Percentiles rank a stretch among this genome's conserved stretches.
Evolutionary conservation across 805 yeast genomes (phyloP).

Genomic region (Metschnikowia corniflorae): DNA sequence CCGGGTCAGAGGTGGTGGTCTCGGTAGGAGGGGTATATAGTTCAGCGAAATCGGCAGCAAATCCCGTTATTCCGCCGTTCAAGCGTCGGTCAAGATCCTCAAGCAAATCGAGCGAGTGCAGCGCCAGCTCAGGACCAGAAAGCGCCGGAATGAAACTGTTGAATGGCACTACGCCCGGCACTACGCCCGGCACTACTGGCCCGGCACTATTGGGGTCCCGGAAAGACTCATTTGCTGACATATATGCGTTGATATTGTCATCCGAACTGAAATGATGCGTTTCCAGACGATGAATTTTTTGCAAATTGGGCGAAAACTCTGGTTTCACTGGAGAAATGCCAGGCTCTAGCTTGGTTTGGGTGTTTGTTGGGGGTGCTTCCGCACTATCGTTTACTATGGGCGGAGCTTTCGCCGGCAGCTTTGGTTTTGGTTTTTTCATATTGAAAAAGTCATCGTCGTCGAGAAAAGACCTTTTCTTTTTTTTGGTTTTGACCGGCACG

Average conservation of each 20-base stretch:
- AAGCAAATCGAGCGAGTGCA: not conserved
- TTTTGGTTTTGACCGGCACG: slow-evolving; percentile 4
- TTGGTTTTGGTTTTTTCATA: slow-evolving; percentile 13
- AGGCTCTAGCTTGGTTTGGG: not conserved
- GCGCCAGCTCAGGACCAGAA: not conserved
- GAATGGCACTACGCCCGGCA: not conserved
- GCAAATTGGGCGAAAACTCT: not conserved
- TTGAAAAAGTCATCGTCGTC: slow-evolving; percentile 33
- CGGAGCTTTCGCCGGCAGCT: not conserved
- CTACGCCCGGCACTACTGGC: not conserved
- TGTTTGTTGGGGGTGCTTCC: too few relatives aligned
- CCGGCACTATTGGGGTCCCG: not conserved
- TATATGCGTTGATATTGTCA: not conserved
- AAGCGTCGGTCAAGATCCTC: not conserved
- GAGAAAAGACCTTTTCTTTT: slow-evolving; percentile 14
- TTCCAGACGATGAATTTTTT: too few relatives aligned
- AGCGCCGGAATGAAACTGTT: not conserved
- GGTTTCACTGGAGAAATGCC: not conserved
- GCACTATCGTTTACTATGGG: not conserved
- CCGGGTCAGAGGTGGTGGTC: not conserved
- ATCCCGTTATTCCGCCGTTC: not conserved
- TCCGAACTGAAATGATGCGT: not conserved
- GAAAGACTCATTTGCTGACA: slow-evolving; percentile 1
- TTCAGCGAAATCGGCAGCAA: not conserved
- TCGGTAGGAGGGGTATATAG: too few relatives aligned